phyloP scores from a whole-genome alignment of 768 basidiomycete species.

The Phylloporus arenicola region DNA sequence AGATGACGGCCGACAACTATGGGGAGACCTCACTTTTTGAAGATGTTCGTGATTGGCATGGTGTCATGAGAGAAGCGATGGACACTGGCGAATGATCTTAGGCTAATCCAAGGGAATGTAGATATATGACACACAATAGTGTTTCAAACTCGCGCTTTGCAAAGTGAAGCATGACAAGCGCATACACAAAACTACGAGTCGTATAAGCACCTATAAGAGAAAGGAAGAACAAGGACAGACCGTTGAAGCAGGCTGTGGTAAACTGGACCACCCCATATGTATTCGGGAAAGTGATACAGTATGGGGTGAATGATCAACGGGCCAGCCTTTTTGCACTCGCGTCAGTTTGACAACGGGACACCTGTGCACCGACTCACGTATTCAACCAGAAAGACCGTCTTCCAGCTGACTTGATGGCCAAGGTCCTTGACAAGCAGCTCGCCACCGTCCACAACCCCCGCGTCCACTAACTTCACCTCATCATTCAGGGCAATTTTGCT shows the following conservation, averaged over 20 bases:
- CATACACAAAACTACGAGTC: conserved; percentile 54
- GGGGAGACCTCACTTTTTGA: conserved; percentile 71
- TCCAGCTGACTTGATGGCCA: conserved; percentile 86
- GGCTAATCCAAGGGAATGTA: neutral
- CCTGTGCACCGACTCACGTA: conserved; percentile 57
- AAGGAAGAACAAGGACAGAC: conserved; percentile 32
- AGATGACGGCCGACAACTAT: neutral
- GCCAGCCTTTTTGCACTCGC: conserved; percentile 52
- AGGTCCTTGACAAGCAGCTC: conserved; percentile 82
- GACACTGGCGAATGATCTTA: conserved; percentile 44
- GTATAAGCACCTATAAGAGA: conserved; percentile 1
- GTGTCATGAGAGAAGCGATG: conserved; percentile 95
- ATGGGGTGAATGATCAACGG: conserved; percentile 87
- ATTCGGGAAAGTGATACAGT: conserved; percentile 62
- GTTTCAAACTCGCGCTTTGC: conserved; percentile 91
- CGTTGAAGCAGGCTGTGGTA: conserved; percentile 74
- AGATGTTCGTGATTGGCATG: conserved; percentile 81
- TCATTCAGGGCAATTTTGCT: conserved; percentile 61
- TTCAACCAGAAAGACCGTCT: conserved; percentile 87
- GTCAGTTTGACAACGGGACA: conserved; percentile 3
- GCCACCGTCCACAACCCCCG: conserved; percentile 54
- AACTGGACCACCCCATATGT: conserved; percentile 67
- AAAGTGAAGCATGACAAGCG: conserved; percentile 81
- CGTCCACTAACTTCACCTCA: conserved; percentile 50
- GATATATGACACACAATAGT: conserved; percentile 56